Evolutionary conservation across 441 rosid genomes (phyloP).

Genomic region (Populus trichocarpa): DNA sequence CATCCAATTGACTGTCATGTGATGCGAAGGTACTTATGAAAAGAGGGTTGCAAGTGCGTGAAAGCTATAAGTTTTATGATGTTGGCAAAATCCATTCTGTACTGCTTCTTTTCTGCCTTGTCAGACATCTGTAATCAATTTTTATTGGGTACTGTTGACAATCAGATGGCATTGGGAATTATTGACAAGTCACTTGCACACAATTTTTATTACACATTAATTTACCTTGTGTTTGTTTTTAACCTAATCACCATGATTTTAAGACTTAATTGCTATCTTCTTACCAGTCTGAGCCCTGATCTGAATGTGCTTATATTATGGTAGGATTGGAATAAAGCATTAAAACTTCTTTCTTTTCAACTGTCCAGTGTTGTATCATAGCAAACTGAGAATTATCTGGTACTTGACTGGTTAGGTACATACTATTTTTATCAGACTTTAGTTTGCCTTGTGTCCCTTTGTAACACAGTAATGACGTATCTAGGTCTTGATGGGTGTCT

Average conservation of each 20-base stretch:
- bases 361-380: background rate
- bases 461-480: background rate
- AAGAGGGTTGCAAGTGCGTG: background rate
- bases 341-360: background rate
- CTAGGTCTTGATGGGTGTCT: conserved; percentile 2
- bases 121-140: background rate
- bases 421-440: background rate
- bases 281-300: background rate
- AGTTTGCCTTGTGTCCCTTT: background rate
- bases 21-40: background rate
- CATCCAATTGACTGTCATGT: background rate
- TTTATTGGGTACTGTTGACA: background rate
- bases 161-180: background rate
- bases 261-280: background rate
- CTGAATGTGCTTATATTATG: background rate
- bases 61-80: background rate
- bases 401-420: conserved; percentile 3
- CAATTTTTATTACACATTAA: background rate
- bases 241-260: background rate
- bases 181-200: background rate
- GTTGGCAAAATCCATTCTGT: background rate
- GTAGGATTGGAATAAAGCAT: background rate
- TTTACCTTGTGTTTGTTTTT: background rate
- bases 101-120: background rate
- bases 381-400: background rate